These are phyloP conservation scores for Rhododendron ovatum DNA, from an alignment of 148 eudicot genomes.

Conservation along the genomic window DNA sequence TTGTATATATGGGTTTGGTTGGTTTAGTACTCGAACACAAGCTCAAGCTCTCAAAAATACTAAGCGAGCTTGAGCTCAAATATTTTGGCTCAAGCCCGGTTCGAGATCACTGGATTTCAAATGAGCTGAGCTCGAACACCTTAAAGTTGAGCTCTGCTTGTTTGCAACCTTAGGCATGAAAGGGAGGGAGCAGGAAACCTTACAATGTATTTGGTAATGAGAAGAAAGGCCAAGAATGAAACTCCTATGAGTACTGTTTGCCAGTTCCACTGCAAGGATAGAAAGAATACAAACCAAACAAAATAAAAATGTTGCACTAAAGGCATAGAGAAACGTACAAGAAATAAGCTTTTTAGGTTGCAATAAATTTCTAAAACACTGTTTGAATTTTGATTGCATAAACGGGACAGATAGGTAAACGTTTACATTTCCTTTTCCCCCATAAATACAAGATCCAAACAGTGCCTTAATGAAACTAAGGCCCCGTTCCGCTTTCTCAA, in stretches of 20 bases:
- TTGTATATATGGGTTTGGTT: not conserved
- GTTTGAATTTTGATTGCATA: not conserved
- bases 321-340: not conserved
- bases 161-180: not conserved
- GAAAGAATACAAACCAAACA: not conserved
- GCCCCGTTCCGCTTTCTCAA: too few species aligned
- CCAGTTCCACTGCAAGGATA: slow-evolving; percentile 75
- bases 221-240: slow-evolving; percentile 67
- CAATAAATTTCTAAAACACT: not conserved
- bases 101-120: not conserved
- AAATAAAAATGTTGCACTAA: not conserved
- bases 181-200: slow-evolving; percentile 12
- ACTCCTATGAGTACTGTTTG: slow-evolving; percentile 67
- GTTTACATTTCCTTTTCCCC: not conserved
- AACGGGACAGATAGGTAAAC: not conserved
- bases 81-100: not conserved
- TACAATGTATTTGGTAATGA: slow-evolving; percentile 66
- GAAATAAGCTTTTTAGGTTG: not conserved
- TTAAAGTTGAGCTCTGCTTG: not conserved
- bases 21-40: not conserved
- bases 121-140: not conserved
- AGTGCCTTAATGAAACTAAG: not conserved
- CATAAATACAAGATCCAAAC: not conserved
- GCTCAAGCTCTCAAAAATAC: not conserved
- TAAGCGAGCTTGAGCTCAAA: not conserved